A percentile compares a stretch with the other conserved stretches of the same genome.
phyloP scores from a whole-genome alignment of 2,329 filamentous ascomycete genomes.

The Biscogniauxia mediterranea region DNA sequence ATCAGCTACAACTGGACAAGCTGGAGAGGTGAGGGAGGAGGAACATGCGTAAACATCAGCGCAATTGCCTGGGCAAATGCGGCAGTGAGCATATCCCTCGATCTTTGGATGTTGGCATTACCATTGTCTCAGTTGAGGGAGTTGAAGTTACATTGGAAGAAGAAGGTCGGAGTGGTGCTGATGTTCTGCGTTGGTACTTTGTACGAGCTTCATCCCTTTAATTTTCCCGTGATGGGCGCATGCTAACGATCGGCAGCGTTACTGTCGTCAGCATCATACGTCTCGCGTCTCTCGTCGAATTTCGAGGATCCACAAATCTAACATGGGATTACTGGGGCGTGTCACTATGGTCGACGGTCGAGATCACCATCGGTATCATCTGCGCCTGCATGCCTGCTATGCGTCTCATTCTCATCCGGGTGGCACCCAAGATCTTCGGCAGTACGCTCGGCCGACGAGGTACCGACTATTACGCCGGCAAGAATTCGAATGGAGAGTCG shows the following conservation, averaged over 20 bases:
- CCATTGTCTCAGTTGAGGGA: slow-evolving; percentile 42
- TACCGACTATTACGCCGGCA: slow-evolving; percentile 1
- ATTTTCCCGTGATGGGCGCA: neutral
- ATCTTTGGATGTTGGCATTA: slow-evolving; percentile 41
- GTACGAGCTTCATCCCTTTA: slow-evolving; percentile 14
- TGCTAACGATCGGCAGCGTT: slow-evolving; percentile 16
- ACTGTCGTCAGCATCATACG: slow-evolving; percentile 35
- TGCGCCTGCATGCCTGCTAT: slow-evolving; percentile 34
- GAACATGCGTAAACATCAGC: slow-evolving; percentile 31
- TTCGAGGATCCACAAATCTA: neutral
- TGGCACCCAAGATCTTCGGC: slow-evolving; percentile 9
- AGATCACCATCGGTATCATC: slow-evolving; percentile 35
- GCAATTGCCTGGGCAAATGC: slow-evolving; percentile 38
- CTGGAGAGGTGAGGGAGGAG: slow-evolving; percentile 35
- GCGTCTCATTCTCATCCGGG: slow-evolving; percentile 9
- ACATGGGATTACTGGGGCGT: slow-evolving; percentile 22
- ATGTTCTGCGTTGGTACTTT: slow-evolving; percentile 49
- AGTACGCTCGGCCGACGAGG: slow-evolving; percentile 1
- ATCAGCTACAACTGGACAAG: slow-evolving; percentile 37
- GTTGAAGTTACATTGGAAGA: slow-evolving; percentile 44
- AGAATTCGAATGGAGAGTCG: neutral
- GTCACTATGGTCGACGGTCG: slow-evolving; percentile 34
- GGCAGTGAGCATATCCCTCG: slow-evolving; percentile 40
- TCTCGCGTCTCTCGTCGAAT: neutral
- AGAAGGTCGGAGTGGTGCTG: slow-evolving; percentile 44